Evolutionary conservation across 352 stramenopile genomes (phyloP).

Genomic region (Globisporangium barbulae): DNA sequence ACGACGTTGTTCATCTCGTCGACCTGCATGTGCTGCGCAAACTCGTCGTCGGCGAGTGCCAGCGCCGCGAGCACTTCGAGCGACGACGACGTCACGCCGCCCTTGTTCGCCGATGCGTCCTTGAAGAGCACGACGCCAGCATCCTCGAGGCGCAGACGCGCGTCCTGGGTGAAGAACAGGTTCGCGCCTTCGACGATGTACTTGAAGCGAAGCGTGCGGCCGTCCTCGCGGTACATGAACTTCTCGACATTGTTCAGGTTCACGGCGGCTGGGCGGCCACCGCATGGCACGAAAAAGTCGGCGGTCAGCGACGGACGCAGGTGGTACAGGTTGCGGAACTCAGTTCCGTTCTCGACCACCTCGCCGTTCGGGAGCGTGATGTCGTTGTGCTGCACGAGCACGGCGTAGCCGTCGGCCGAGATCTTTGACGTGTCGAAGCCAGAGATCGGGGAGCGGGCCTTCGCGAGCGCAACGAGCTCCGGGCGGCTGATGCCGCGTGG

Average conservation of each 20-base stretch:
- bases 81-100: slow-evolving; percentile 76
- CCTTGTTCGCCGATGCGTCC: slow-evolving; percentile 93
- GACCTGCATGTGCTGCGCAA: slow-evolving; percentile 81
- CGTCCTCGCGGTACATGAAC: slow-evolving; percentile 73
- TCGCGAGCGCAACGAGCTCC: slow-evolving; percentile 92
- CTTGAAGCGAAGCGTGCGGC: slow-evolving; percentile 83
- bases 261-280: slow-evolving; percentile 94
- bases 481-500: slow-evolving; percentile 91
- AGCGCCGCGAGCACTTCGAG: slow-evolving; percentile 76
- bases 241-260: slow-evolving; percentile 94
- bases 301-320: slow-evolving; percentile 88
- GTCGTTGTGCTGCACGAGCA: slow-evolving; percentile 73
- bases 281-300: slow-evolving; percentile 97
- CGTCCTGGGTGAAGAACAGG: slow-evolving; percentile 96
- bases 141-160: slow-evolving; percentile 91
- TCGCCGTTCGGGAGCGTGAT: slow-evolving; percentile 66
- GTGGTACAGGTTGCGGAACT: slow-evolving; percentile 97
- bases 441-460: slow-evolving; percentile 84
- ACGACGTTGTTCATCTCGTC: slow-evolving; percentile 49
- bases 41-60: slow-evolving; percentile 70
- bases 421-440: slow-evolving; percentile 85
- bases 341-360: slow-evolving; percentile 90
- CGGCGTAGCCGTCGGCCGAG: slow-evolving; percentile 55
- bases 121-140: slow-evolving; percentile 96
- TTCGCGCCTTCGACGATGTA: slow-evolving; percentile 98